Percentiles rank a stretch among this genome's conserved stretches.
These are phyloP conservation scores for Neoboletus subvelutipes DNA, from an alignment of 768 basidiomycete genomes.

Conservation along the genomic window DNA sequence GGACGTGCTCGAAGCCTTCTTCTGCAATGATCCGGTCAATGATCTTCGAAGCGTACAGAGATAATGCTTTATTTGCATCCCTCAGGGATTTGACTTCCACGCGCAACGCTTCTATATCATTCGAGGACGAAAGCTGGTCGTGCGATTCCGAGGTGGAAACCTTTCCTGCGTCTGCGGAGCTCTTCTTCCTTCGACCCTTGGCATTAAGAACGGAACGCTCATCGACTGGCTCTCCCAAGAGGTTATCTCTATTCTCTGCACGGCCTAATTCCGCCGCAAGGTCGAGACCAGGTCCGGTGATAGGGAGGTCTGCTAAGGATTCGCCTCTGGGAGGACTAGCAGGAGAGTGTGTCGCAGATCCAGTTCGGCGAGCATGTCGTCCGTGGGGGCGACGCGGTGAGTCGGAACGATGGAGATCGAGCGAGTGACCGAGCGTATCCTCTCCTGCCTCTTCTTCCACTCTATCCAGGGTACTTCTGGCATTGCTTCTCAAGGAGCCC, in stretches of 20 bases:
- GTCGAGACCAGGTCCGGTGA: slow-evolving; percentile 86
- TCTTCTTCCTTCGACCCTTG: slow-evolving; percentile 48
- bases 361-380: slow-evolving; percentile 51
- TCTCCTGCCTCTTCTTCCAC: slow-evolving; percentile 53
- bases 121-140: slow-evolving; percentile 44
- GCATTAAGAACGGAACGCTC: slow-evolving; percentile 44
- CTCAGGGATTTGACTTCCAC: slow-evolving; percentile 89
- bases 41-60: slow-evolving; percentile 95
- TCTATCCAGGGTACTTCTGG: slow-evolving; percentile 59
- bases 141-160: slow-evolving; percentile 38
- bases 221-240: slow-evolving; percentile 55
- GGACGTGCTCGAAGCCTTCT: slow-evolving; percentile 95
- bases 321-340: slow-evolving; percentile 57
- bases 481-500: slow-evolving; percentile 55
- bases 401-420: slow-evolving; percentile 38
- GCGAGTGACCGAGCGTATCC: slow-evolving; percentile 41
- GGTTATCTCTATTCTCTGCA: slow-evolving; percentile 84
- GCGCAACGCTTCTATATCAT: slow-evolving; percentile 72
- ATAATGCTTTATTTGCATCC: slow-evolving; percentile 94
- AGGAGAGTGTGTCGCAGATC: slow-evolving; percentile 52
- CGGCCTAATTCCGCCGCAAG: slow-evolving; percentile 90
- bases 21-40: slow-evolving; percentile 95
- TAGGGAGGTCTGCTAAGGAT: slow-evolving; percentile 81
- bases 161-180: slow-evolving; percentile 31
- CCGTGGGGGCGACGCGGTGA: slow-evolving; percentile 42